Percentiles rank a stretch among this genome's conserved stretches.
phyloP scores from a whole-genome alignment of 257 asterid species.

The Eustoma russellianum region DNA sequence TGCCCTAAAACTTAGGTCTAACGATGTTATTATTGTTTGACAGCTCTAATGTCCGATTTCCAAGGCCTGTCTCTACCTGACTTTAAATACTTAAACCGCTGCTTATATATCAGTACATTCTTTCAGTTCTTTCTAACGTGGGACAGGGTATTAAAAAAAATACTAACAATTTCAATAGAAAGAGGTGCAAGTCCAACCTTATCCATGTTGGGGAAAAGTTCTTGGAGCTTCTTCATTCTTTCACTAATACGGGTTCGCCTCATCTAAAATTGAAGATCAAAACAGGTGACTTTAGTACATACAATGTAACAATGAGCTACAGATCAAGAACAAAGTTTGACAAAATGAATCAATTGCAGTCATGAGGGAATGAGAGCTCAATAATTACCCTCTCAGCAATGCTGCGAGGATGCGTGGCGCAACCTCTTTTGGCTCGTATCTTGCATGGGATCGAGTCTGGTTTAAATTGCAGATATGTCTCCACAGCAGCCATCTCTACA shows the following conservation, averaged over 20 bases:
- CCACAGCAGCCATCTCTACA: slow-evolving; percentile 40
- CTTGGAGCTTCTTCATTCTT: slow-evolving; percentile 84
- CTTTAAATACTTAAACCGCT: too few relatives aligned
- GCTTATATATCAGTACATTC: too few relatives aligned
- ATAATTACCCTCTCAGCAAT: slow-evolving; percentile 79
- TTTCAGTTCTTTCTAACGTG: too few relatives aligned
- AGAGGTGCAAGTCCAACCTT: slow-evolving; percentile 33
- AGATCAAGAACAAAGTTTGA: background rate
- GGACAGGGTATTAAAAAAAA: too few relatives aligned
- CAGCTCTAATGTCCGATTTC: too few relatives aligned
- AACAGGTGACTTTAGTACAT: background rate
- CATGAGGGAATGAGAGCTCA: background rate
- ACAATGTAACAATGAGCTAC: background rate
- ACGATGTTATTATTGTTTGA: too few relatives aligned
- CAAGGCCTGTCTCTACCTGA: too few relatives aligned
- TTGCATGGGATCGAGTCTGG: slow-evolving; percentile 64
- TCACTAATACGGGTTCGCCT: slow-evolving; percentile 75
- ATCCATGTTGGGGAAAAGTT: slow-evolving; percentile 79
- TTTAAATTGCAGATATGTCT: slow-evolving; percentile 58
- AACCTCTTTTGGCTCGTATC: slow-evolving; percentile 80
- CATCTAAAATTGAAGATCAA: slow-evolving; percentile 24
- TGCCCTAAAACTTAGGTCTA: too few relatives aligned
- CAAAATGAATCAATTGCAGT: background rate
- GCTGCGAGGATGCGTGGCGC: slow-evolving; percentile 91
- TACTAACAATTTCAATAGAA: too few relatives aligned